Base-by-base conservation (phyloP, 2,329 filamentous ascomycete species). In the Cryoendolithus antarcticus region DNA sequence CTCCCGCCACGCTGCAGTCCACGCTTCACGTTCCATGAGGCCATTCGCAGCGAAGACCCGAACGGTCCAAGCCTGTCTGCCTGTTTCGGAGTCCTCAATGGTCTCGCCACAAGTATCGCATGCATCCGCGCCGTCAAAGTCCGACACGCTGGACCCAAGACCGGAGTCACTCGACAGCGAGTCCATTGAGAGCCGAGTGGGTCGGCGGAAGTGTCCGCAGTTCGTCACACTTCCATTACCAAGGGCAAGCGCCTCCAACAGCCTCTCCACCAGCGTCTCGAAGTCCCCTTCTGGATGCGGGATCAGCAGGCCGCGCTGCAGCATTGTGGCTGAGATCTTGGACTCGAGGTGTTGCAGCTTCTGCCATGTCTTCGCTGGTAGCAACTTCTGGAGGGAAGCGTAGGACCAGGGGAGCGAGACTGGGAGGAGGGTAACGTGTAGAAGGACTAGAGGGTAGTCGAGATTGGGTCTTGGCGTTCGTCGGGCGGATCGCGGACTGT, bases 21-120 rank as follows among this genome's bases (percentile, higher is more conserved):
- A 98, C 0, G 91, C 89, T 0, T 86, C 86, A 4, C 85, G 80
- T 42, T 79, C 76, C 85, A 98, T 93, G 35, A 96, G 66, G 0
- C 91, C 91, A 59, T 96, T 98, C 38, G 86, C 89, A 1, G 91
- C 91, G 54, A 89, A 98, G 1, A 96, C 80, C 55, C 86, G 91
- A 58, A 96, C 72, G 24, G 78, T 74, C 68, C 85, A 91, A 35
- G 77, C 68, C 50, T 72, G 74, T 41, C 66, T 57, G 6, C 58
- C 61, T 4, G 47, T 49, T 27, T 59, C 60, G 4, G 55, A 54
- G 38, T 50, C 52, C 43, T 59, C 60, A 35, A 67, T 45, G 15
- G 56, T 56, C 15, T 55, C 53, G 30, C 44, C 49, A 49, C 44
- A 62, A 54, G 62, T 54, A 51, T 53, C 33, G 49, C 61, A 52